A percentile compares a stretch with the other conserved stretches of the same genome.
Evolutionary conservation across 2,329 filamentous ascomycete species (phyloP).

Genomic region (Metarhizium rileyi): DNA sequence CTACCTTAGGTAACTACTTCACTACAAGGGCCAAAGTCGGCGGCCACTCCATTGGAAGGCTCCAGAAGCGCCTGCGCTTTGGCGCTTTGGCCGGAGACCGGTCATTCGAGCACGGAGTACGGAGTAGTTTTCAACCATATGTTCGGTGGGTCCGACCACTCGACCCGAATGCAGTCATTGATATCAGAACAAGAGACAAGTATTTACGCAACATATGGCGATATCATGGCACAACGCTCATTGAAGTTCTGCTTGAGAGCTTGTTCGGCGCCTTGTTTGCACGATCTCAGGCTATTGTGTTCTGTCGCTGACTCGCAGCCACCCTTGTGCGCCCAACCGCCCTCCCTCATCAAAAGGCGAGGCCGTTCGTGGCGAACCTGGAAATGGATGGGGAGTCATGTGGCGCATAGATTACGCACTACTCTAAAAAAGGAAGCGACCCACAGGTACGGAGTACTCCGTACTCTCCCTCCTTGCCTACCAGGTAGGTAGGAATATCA

Average conservation of each 20-base stretch:
- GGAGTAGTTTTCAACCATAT: too few relatives aligned
- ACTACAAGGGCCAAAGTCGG: too few relatives aligned
- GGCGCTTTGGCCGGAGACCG: too few relatives aligned
- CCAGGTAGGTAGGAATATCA: too few relatives aligned
- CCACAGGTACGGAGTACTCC: too few relatives aligned
- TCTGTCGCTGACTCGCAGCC: not conserved
- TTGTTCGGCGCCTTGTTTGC: not conserved
- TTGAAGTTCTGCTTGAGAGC: not conserved
- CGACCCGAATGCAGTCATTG: constrained; percentile 5
- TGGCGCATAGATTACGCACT: not conserved
- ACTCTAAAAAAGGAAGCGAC: too few relatives aligned
- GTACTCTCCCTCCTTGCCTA: too few relatives aligned
- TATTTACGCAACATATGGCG: not conserved
- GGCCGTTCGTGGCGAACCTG: not conserved
- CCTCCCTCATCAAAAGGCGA: not conserved
- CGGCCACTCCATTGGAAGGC: constrained; percentile 21
- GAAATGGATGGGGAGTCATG: constrained; percentile 2
- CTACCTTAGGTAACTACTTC: too few relatives aligned
- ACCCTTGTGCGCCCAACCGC: too few relatives aligned
- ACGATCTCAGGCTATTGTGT: not conserved
- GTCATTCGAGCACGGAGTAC: too few relatives aligned
- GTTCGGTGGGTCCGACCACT: constrained; percentile 10
- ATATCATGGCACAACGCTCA: not conserved
- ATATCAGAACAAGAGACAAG: not conserved
- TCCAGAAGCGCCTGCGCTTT: constrained; percentile 23